Base-by-base conservation (phyloP, 1,284 basidiomycete species). In the Puccinia novopanici region DNA sequence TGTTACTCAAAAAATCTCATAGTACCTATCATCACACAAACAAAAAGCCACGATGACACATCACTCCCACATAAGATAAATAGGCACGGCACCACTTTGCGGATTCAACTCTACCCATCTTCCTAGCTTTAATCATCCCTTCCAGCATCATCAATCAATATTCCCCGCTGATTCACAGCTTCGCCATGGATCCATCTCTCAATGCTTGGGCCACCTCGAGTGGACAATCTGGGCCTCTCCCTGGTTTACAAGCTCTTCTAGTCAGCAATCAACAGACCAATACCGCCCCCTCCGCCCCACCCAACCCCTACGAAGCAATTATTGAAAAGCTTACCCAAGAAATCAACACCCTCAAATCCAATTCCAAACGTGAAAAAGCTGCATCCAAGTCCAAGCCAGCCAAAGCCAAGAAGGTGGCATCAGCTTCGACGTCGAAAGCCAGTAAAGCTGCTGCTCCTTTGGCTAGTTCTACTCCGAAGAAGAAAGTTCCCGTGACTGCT, bases 151-250 rank as follows among this genome's bases (percentile, higher is more conserved):
- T 42, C 45, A 40, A 8, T 50, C 48, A 27, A 24, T 45, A n/a
- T n/a, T n/a, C n/a, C 19, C 34, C 4, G 34, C 34, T 34, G 34
- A 34, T 4, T 34, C 4, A 34, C 34, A 34, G 4, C 34, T 34
- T 34, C 1, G 1, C 68, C 13, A 73, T 73, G 71, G 52, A 73
- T 55, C 27, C 19, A 2, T 73, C 45, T 8, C 0, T 17, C 45
- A 73, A 73, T 73, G 71, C 71, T 40, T 73, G 71, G 71, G 52
- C 27, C 10, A 6, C 50, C 34, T 13, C 50, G 13, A 37, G 12
- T 57, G 71, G 37, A 42, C 61, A 65, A 40, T 65, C 61, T 45
- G 0, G 4, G 34, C 17, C 10, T n/a, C 13, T 12, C 12, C 45
- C 67, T 19, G 22, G 1, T 42, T 22, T 8, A 4, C 37, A 70